A percentile compares a stretch with the other conserved stretches of the same genome.
phyloP scores from a whole-genome alignment of 1,284 basidiomycete species.

The Porogramme epimiltina region DNA sequence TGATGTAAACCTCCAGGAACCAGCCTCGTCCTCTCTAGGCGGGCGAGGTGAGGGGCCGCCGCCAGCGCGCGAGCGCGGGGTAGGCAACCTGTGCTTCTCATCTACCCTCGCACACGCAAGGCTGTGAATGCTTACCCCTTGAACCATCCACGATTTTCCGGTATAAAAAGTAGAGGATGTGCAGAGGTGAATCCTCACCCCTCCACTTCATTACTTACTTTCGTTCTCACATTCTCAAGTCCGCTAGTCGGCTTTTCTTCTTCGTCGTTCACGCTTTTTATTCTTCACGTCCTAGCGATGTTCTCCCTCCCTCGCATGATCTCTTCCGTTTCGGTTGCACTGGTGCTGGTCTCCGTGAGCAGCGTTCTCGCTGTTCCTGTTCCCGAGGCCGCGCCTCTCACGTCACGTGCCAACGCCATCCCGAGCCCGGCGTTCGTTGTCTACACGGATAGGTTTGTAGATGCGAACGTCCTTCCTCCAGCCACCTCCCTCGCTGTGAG shows the following conservation, averaged over 20 bases:
- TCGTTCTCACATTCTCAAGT: conserved; percentile 15
- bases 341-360: conserved; percentile 18
- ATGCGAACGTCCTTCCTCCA: conserved; percentile 15
- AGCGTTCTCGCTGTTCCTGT: conserved; percentile 16
- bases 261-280: conserved; percentile 4
- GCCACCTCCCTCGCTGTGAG: conserved; percentile 8
- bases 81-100: too few species aligned
- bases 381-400: conserved; percentile 5
- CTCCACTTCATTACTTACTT: conserved; percentile 14
- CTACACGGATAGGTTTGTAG: conserved; percentile 19
- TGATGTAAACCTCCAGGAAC: too few species aligned
- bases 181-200: conserved; percentile 2
- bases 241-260: conserved; percentile 20
- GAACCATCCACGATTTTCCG: too few species aligned
- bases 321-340: conserved; percentile 17
- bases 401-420: neutral
- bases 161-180: neutral
- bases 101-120: too few species aligned
- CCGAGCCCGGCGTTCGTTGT: conserved; percentile 20
- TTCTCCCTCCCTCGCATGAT: conserved; percentile 22
- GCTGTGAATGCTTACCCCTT: too few species aligned
- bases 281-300: conserved; percentile 17
- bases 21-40: too few species aligned
- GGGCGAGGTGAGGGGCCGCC: too few species aligned
- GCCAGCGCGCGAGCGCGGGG: too few species aligned